Percentiles rank a stretch among this genome's conserved stretches.
phyloP scores from a whole-genome alignment of 169 alveolate species.

The Theileria annulata region DNA sequence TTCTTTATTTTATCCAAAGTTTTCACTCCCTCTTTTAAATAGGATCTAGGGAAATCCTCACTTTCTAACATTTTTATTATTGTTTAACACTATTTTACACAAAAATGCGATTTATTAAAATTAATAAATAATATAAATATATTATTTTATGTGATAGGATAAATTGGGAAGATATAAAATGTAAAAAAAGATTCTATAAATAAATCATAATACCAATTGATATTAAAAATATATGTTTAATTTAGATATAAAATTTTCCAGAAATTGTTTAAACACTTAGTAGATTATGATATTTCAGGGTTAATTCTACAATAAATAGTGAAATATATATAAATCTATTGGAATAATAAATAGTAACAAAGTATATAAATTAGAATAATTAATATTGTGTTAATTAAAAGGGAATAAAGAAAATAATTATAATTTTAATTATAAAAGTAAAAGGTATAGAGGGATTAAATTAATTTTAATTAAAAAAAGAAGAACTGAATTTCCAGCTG shows the following conservation, averaged over 20 bases:
- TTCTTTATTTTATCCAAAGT: constrained; percentile 13
- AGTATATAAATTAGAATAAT: background rate
- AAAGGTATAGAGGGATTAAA: background rate
- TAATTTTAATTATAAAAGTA: background rate
- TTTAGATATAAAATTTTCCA: background rate
- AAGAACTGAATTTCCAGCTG: background rate
- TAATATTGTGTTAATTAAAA: background rate
- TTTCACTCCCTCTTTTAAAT: constrained; percentile 27
- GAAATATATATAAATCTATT: background rate
- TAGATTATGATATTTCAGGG: background rate
- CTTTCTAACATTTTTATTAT: constrained; percentile 20
- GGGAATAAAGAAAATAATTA: background rate
- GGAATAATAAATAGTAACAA: background rate
- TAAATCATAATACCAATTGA: background rate
- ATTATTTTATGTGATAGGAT: no score
- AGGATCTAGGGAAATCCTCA: constrained; percentile 65
- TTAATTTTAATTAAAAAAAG: background rate
- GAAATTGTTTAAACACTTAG: background rate
- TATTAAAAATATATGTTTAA: background rate
- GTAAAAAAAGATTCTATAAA: background rate
- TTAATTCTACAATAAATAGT: background rate
- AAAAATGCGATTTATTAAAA: background rate
- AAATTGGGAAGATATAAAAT: background rate
- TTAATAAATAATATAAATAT: no score
- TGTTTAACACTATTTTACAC: no score